phyloP scores from a whole-genome alignment of 495 filamentous ascomycete genomes.

The Hamigera avellanea region DNA sequence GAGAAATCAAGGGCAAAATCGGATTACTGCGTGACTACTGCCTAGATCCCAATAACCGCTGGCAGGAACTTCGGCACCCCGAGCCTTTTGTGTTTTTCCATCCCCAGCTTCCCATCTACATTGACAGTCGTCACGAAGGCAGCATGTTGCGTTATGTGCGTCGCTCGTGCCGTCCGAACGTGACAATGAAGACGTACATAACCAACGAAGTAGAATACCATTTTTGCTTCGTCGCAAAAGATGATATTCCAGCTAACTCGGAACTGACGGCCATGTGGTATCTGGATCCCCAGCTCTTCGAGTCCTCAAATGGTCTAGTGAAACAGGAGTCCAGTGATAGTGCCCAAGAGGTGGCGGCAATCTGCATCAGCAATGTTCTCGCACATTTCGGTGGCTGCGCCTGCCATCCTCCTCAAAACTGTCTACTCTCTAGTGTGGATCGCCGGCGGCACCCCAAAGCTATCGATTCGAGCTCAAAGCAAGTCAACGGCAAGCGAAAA shows the following conservation, averaged over 20 bases:
- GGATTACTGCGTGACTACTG: constrained; percentile 70
- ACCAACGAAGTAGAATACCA: constrained; percentile 65
- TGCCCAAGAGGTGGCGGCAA: constrained; percentile 33
- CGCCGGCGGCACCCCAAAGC: constrained; percentile 44
- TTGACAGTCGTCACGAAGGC: constrained; percentile 79
- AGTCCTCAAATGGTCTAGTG: constrained; percentile 34
- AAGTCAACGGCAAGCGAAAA: constrained; percentile 35
- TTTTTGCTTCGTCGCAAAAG: constrained; percentile 78
- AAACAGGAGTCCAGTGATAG: constrained; percentile 33
- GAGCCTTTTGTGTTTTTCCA: constrained; percentile 82
- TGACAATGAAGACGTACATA: constrained; percentile 68
- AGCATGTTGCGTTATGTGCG: constrained; percentile 74
- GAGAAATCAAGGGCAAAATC: constrained; percentile 79
- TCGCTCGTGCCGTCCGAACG: constrained; percentile 80
- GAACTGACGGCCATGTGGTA: constrained; percentile 63
- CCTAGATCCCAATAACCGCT: constrained; percentile 58
- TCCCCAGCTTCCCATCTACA: constrained; percentile 70
- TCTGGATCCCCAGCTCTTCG: constrained; percentile 36
- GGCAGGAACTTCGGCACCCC: constrained; percentile 64
- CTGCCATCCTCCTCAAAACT: constrained; percentile 53
- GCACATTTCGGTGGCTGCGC: constrained; percentile 85
- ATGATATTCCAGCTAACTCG: constrained; percentile 49
- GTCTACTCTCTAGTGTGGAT: constrained; percentile 64
- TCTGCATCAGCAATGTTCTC: constrained; percentile 61
- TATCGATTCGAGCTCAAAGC: constrained; percentile 20